A percentile compares a stretch with the other conserved stretches of the same genome.
These are phyloP conservation scores for Aspergillus indologenus DNA, from an alignment of 495 filamentous ascomycete species.

Conservation along the genomic window DNA sequence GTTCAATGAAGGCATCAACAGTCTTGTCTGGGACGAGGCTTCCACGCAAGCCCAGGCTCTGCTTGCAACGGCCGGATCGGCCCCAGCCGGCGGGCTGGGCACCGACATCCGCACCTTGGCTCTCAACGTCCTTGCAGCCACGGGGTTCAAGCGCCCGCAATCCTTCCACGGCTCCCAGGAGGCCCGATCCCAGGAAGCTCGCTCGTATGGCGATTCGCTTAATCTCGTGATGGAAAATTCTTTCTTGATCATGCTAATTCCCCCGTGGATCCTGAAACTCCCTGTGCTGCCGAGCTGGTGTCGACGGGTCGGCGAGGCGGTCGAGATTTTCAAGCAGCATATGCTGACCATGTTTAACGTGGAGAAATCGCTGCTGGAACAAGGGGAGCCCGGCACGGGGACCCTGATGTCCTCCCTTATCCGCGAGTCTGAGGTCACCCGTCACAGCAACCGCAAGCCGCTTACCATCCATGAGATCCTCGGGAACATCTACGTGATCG, in stretches of 20 bases:
- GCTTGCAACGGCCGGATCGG: background rate
- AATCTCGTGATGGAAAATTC: slow-evolving; percentile 3
- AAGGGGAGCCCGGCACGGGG: slow-evolving; percentile 1
- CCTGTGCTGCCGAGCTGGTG: background rate
- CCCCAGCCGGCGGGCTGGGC: background rate
- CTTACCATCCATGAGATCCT: slow-evolving; percentile 2
- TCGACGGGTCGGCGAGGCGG: background rate
- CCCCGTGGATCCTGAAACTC: background rate
- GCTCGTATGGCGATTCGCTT: slow-evolving; percentile 1
- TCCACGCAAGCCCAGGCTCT: background rate
- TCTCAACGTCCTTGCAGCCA: slow-evolving; percentile 9
- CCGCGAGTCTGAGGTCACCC: background rate
- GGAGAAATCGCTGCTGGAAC: background rate
- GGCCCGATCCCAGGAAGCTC: background rate
- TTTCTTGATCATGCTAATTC: slow-evolving; percentile 5
- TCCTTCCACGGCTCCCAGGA: background rate
- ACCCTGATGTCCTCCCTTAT: slow-evolving; percentile 6
- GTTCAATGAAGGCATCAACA: slow-evolving; percentile 4
- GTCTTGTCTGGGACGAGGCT: slow-evolving; percentile 6
- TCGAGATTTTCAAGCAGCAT: background rate
- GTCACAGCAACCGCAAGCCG: background rate
- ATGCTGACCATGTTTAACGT: slow-evolving; percentile 8
- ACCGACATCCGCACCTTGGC: slow-evolving; percentile 4
- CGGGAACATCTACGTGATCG: slow-evolving; percentile 50
- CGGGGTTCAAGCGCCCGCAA: slow-evolving; percentile 3